phyloP scores from a whole-genome alignment of 768 basidiomycete genomes.

The Boletus subcaerulescens region DNA sequence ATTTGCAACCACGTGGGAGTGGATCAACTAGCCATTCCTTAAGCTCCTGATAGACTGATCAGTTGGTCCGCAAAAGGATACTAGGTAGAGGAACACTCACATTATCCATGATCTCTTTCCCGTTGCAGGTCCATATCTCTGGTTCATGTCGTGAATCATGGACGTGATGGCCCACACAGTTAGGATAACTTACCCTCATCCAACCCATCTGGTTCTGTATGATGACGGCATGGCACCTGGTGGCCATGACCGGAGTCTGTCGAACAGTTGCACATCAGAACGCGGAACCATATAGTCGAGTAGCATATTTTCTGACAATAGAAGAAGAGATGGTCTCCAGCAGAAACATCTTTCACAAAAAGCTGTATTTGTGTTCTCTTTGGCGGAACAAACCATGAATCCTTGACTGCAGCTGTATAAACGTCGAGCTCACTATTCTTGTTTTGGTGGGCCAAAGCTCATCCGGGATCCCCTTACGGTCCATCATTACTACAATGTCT shows the following conservation, averaged over 20 bases:
- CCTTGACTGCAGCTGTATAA: neutral
- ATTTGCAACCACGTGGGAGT: slow-evolving; percentile 25
- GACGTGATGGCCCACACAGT: neutral
- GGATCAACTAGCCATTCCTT: slow-evolving; percentile 23
- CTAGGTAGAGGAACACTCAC: slow-evolving; percentile 13
- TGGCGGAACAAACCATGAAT: neutral
- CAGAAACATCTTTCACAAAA: slow-evolving; percentile 41
- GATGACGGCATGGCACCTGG: slow-evolving; percentile 42
- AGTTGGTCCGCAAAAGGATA: slow-evolving; percentile 35
- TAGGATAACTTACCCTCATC: slow-evolving; percentile 44
- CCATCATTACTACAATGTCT: slow-evolving; percentile 45
- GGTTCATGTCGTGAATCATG: neutral
- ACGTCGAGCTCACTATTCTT: slow-evolving; percentile 41
- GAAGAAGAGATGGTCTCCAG: slow-evolving; percentile 55
- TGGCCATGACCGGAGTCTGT: slow-evolving; percentile 50
- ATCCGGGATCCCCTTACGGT: slow-evolving; percentile 26
- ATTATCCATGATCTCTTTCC: slow-evolving; percentile 21
- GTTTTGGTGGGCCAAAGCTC: slow-evolving; percentile 38
- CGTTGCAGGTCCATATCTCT: slow-evolving; percentile 14
- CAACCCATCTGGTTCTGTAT: slow-evolving; percentile 47
- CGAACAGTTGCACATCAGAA: neutral
- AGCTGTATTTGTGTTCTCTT: slow-evolving; percentile 43
- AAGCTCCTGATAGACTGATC: slow-evolving; percentile 14
- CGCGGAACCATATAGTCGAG: no score
- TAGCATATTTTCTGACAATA: slow-evolving; percentile 41